These are phyloP conservation scores for Chamaecyparis obtusa DNA, from an alignment of 75 land plant species.

Conservation along the genomic window DNA sequence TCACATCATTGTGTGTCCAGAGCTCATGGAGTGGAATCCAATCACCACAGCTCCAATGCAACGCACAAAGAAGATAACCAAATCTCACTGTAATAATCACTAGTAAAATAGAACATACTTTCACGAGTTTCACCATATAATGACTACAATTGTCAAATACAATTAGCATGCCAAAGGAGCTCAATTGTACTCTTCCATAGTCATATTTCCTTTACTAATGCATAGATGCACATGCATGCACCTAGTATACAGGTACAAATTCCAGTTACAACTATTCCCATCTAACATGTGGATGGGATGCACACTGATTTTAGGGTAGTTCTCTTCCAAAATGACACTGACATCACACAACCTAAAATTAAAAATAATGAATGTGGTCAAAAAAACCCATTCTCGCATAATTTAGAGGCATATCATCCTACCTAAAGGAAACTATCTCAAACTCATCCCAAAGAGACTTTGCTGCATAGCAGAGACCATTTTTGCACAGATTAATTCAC, in stretches of 20 bases:
- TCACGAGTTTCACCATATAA: background rate
- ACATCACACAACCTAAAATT: background rate
- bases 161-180: background rate
- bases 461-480: background rate
- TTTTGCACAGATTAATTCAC: background rate
- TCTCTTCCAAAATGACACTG: background rate
- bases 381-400: background rate
- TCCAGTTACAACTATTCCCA: background rate
- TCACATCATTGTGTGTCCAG: background rate
- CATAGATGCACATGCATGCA: background rate
- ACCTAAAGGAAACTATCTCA: background rate
- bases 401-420: background rate
- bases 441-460: background rate
- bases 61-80: background rate
- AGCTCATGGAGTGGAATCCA: background rate
- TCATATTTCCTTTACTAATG: background rate
- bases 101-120: background rate
- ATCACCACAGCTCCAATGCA: background rate
- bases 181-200: conserved; percentile 2
- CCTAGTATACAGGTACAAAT: background rate
- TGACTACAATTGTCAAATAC: background rate
- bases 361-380: too few species aligned
- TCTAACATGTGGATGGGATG: background rate
- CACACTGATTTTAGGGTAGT: background rate
- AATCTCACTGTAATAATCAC: background rate